Base-by-base conservation (phyloP, 164 flowering plant species). In the Umbellularia californica region DNA sequence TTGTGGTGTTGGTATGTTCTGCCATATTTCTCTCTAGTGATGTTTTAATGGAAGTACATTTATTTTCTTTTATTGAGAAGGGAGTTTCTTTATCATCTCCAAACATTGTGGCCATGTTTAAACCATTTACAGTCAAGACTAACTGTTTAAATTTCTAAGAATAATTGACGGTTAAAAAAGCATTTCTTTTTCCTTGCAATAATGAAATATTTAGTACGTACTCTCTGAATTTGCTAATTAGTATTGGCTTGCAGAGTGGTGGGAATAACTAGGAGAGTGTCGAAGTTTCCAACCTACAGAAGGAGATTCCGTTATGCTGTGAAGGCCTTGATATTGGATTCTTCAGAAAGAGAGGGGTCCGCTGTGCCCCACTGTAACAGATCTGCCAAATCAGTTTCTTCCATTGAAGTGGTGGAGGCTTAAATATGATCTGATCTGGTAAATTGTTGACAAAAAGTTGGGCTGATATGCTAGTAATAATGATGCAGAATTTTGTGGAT, bases 251-350 rank as follows among this genome's bases (percentile, higher is more conserved):
- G 79, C 88, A 92, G 95, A 87, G 79, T 93, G 89, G 77, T 76
- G 22, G 97, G 98, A 79, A 86, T 92, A 78, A 69, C 77, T 2
- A 85, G 90, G 79, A 86, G 91, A 68, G 71, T 89, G 52, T 83
- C 95, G 2, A 94, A 88, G 87, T 79, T 94, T 30, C 98, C 97
- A 11, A 94, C 95, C 3, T 90, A 89, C 71, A 84, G 97, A 75
- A 88, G 98, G 79, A 83, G 70, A 79, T 92, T 67, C 75, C 83
- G 85, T 12, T 90, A 83, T 3, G 85, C 92, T 19, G 89, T 90
- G 76, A 94, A 90, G 87, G 76, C 68, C 28, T 77, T 94, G 70
- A 62, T 85, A 0, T 7, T 79, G 14, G 72, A 89, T 80, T 30
- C 41, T 41, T 1, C 89, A 75, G 71, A 85, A 76, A 71, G 82